Evolutionary conservation across 73 alveolate genomes (phyloP).

Genomic region (Paramecium octaurelia): DNA sequence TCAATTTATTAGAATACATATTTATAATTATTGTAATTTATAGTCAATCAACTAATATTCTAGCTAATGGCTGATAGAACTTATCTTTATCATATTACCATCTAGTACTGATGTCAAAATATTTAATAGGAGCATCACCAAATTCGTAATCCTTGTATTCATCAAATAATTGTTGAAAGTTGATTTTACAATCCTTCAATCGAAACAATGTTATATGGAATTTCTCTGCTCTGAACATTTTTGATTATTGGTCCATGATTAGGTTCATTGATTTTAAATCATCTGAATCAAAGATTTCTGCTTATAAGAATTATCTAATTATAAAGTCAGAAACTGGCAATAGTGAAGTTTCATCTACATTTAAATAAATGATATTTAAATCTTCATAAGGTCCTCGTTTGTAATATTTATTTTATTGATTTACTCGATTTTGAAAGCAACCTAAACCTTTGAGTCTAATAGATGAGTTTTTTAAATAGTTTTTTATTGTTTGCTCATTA

Average conservation of each 20-base stretch:
- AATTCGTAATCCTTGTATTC: not conserved
- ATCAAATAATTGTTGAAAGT: constrained; percentile 9
- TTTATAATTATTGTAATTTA: no score
- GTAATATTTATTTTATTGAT: not conserved
- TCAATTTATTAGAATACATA: not conserved
- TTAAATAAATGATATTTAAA: not conserved
- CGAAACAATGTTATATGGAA: constrained; percentile 21
- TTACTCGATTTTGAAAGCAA: not conserved
- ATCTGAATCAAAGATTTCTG: constrained; percentile 26
- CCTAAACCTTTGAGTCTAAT: not conserved
- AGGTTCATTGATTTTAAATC: constrained; percentile 14
- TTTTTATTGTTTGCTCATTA: not conserved
- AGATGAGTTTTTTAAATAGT: not conserved
- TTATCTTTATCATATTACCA: constrained; percentile 33
- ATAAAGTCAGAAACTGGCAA: constrained; percentile 2
- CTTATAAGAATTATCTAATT: not conserved
- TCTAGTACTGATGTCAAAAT: constrained; percentile 7
- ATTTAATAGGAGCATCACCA: not conserved
- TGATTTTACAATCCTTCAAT: not conserved
- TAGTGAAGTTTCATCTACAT: constrained; percentile 28
- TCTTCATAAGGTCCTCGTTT: not conserved
- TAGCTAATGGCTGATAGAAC: not conserved
- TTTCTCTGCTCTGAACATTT: constrained; percentile 24
- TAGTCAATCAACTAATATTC: not conserved
- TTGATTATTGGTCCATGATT: not conserved